These are phyloP conservation scores for Pleurotus cornucopiae DNA, from an alignment of 768 basidiomycete genomes.

Conservation along the genomic window DNA sequence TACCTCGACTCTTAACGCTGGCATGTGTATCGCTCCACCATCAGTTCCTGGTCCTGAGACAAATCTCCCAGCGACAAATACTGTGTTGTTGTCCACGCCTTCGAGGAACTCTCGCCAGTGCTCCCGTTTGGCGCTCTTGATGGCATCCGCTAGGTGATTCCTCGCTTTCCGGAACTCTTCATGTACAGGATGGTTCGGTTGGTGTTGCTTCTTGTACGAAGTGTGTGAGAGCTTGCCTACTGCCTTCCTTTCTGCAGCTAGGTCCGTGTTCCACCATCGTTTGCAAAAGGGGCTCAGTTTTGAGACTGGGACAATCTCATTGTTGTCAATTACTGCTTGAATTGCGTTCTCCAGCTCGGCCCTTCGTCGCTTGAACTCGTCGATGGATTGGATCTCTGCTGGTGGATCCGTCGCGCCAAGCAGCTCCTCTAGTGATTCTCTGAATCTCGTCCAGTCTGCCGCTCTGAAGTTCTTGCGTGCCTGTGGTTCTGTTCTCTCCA, in stretches of 20 bases:
- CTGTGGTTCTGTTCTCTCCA: background rate
- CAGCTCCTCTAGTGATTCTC: background rate
- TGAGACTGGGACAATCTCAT: background rate
- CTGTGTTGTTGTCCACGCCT: background rate
- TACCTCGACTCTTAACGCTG: constrained; percentile 1
- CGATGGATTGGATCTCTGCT: background rate
- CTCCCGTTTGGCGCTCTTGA: constrained; percentile 7
- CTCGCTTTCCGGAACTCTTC: background rate
- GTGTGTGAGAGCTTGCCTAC: background rate
- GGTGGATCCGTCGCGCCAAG: background rate
- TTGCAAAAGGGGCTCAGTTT: constrained; percentile 14
- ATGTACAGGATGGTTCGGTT: constrained; percentile 7
- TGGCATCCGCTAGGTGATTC: constrained; percentile 1
- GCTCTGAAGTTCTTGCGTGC: constrained; percentile 16
- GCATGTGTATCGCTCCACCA: constrained; percentile 6
- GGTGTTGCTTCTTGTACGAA: background rate
- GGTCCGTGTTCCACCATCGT: constrained; percentile 17
- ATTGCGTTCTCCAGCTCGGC: constrained; percentile 5
- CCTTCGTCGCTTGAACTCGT: constrained; percentile 1
- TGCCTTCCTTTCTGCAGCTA: background rate
- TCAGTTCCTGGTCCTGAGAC: constrained; percentile 10
- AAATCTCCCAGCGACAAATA: constrained; percentile 14
- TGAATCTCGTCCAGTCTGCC: constrained; percentile 20
- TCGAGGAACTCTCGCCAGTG: constrained; percentile 15
- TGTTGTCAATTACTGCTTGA: constrained; percentile 5